Base-by-base conservation (phyloP, 1,284 basidiomycete species). In the Cutaneotrichosporon curvatum region DNA sequence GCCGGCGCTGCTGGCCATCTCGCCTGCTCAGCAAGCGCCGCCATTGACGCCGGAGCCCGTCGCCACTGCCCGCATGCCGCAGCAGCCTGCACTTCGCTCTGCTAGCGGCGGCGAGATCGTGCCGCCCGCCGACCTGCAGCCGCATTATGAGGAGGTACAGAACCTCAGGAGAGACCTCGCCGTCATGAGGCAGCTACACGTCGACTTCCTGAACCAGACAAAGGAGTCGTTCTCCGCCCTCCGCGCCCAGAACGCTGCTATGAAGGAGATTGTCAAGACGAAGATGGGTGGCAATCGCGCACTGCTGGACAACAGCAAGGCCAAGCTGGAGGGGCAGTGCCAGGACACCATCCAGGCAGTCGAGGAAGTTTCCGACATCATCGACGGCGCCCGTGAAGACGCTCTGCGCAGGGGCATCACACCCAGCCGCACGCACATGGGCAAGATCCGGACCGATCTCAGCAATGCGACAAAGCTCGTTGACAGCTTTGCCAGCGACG, bases 121-220 rank as follows among this genome's bases (percentile, higher is more conserved):
- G 6, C 34, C 32, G 22, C 20, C 87, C n/a, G 71, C 75, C 3
- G 87, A 95, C 60, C 78, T 97, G 52, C 85, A 86, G 67, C 83
- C 81, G 2, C 92, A 97, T 62, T 91, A 94, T 63, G 87, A 94
- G 63, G 91, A 95, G 65, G 84, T 97, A 12, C 89, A 92, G 68
- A 85, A 85, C 59, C 77, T 98, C 16, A 84, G 95, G 7, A 81
- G 91, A 3, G 94, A 98, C 64, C 77, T 98, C 7, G 92, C 87
- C 0, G 79, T 91, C 59, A 85, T 96, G 79, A 81, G 90, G 1
- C 94, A 98, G 71, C 74, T 96, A 33, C 96, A 98, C 70, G 82
- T 82, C 22, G 90, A 95, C 59, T 96, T 96, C 63, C 84, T 89
- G 75, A 82, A 80, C 55, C 82, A 87, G 64, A 92, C 92, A 30